Evolutionary conservation across 1,284 basidiomycete species (phyloP), one percentile per base, ranked within the genome.

Genomic region (Lentinus polychrous): DNA sequence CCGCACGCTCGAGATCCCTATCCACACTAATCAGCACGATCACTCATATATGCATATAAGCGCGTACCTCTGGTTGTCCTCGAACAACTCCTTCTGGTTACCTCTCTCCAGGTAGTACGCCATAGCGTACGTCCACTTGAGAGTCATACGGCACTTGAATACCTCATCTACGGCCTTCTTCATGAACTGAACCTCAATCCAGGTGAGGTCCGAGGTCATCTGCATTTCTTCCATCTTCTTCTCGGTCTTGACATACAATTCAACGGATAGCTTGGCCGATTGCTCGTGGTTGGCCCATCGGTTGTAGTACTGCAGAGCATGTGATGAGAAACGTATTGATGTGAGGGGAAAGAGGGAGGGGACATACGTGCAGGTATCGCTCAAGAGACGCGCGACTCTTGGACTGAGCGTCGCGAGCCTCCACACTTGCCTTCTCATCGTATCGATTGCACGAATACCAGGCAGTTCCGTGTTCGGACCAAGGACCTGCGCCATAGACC

Each of bases 191-290:
- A 94, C 94, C 69, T 99, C 94, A 57, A 98, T 98, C 95, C 95
- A 99, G 2, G 93, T 94, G 34, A 99, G 71, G 48, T 85, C 79
- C 1, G 91, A 91, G 7, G 84, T 86, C 54, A 91, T 79, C 71
- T 98, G 95, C 88, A 99, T 95, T 69, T 96, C 91, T 68, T 98
- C 94, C 95, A 99, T 99, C 83, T 98, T 98, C 80, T 94, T 94
- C 78, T 99, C 94, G 2, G 94, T 98, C 69, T 93, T 91, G 48
- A 78, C 77, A 67, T 96, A 94, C 44, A 98, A 74, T 58, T 98
- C 92, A 15, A 91, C 72, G 20, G 96, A 94, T 36, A 99, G 83
- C 68, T 94, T 94, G 43, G 94, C 93, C 11, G 93, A 96, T 66
- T 97, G 94, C 66, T 98, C 94, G 69, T 99, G 95, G 67, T 99